A percentile compares a stretch with the other conserved stretches of the same genome.
phyloP scores from a whole-genome alignment of 169 alveolate species.

The Plasmodium relictum region DNA sequence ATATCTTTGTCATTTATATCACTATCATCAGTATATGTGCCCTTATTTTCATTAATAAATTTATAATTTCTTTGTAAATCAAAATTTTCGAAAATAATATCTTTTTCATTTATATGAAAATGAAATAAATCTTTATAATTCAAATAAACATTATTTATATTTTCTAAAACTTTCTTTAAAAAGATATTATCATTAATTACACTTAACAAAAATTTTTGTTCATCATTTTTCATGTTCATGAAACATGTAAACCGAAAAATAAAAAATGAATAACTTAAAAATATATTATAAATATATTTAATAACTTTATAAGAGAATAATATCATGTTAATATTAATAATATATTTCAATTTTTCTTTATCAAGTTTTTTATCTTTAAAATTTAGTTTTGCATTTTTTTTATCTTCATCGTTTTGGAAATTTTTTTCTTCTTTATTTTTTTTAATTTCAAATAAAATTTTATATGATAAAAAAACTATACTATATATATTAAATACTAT shows the following conservation, averaged over 20 bases:
- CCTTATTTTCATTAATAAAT: not conserved
- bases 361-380: constrained; percentile 5
- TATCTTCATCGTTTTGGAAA: not conserved
- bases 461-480: constrained; percentile 39
- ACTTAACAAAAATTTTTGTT: constrained; percentile 28
- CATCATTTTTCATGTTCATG: constrained; percentile 21
- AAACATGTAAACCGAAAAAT: constrained; percentile 45
- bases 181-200: constrained; percentile 50
- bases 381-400: not conserved
- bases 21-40: not conserved
- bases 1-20: no score
- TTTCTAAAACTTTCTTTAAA: constrained; percentile 69
- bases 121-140: constrained; percentile 42
- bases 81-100: constrained; percentile 24
- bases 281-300: constrained; percentile 57
- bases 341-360: constrained; percentile 23
- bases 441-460: constrained; percentile 25
- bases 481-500: constrained; percentile 40
- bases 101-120: constrained; percentile 10
- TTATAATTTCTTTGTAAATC: not conserved
- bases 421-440: not conserved
- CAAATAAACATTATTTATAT: constrained; percentile 26
- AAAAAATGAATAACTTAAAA: constrained; percentile 70
- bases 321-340: constrained; percentile 23
- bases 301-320: constrained; percentile 52